These are phyloP conservation scores for Fusarium avenaceum DNA, from an alignment of 2,329 filamentous ascomycete genomes.

Conservation along the genomic window DNA sequence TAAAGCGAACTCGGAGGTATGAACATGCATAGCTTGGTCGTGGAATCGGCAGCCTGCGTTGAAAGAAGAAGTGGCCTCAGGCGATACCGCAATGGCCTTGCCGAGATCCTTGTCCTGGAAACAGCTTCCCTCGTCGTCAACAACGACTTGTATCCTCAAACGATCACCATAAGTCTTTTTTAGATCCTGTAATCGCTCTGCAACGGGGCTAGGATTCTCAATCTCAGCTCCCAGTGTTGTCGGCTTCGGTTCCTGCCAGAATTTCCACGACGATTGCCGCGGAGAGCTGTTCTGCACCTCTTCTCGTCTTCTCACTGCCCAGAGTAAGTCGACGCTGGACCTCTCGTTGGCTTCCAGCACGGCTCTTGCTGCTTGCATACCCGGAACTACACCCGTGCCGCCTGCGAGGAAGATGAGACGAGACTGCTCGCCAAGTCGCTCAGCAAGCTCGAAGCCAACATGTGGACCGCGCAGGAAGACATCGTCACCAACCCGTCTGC, in stretches of 20 bases:
- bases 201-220: slow-evolving; percentile 62
- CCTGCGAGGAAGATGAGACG: slow-evolving; percentile 88
- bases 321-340: slow-evolving; percentile 76
- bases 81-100: slow-evolving; percentile 45
- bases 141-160: slow-evolving; percentile 78
- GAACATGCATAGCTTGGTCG: slow-evolving; percentile 50
- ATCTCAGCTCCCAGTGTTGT: slow-evolving; percentile 42
- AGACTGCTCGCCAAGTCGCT: slow-evolving; percentile 49
- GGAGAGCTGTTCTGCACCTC: slow-evolving; percentile 59
- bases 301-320: slow-evolving; percentile 77
- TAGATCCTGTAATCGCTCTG: slow-evolving; percentile 73
- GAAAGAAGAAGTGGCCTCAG: slow-evolving; percentile 10
- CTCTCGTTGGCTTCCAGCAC: slow-evolving; percentile 61
- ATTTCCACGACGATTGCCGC: slow-evolving; percentile 45
- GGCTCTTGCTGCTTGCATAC: slow-evolving; percentile 81
- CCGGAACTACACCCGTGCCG: slow-evolving; percentile 92
- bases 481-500: slow-evolving; percentile 70
- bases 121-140: slow-evolving; percentile 82
- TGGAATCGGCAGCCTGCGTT: slow-evolving; percentile 50
- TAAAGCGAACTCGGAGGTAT: slow-evolving; percentile 52
- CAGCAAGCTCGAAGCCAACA: slow-evolving; percentile 70
- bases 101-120: slow-evolving; percentile 69
- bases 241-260: slow-evolving; percentile 39
- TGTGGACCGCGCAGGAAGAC: slow-evolving; percentile 86
- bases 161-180: slow-evolving; percentile 68